A percentile compares a stretch with the other conserved stretches of the same genome.
Conservation (phyloP, 23 red algal species). For the Gracilaria gracilis region DNA sequence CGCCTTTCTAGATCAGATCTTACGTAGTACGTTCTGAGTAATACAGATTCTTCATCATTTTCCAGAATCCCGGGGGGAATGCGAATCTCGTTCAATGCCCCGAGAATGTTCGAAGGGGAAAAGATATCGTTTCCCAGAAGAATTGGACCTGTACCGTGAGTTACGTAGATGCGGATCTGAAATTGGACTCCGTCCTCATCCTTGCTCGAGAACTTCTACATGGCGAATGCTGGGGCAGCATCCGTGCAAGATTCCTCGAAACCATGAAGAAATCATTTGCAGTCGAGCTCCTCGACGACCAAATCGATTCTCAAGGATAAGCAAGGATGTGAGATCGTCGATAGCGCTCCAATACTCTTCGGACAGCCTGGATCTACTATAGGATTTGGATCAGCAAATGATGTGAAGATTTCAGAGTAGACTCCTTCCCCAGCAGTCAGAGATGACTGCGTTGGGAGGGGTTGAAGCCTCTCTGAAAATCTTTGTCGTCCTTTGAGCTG, state of each 20-base stretch:
- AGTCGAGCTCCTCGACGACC: neutral
- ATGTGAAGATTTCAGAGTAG: neutral
- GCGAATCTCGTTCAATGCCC: neutral
- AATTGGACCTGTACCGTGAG: neutral
- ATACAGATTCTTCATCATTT: neutral
- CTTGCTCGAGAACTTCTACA: neutral
- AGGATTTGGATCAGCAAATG: neutral
- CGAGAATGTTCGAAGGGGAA: neutral
- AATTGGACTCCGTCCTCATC: neutral
- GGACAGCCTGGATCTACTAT: neutral
- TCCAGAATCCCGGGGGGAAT: neutral
- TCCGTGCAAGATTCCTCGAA: neutral
- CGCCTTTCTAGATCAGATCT: neutral
- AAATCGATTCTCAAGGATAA: neutral
- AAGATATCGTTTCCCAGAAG: neutral
- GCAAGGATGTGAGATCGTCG: neutral
- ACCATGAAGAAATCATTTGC: neutral
- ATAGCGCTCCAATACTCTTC: neutral
- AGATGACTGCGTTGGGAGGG: slow-evolving; percentile 8
- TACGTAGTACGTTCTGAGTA: neutral
- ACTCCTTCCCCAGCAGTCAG: neutral
- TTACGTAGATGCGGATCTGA: neutral
- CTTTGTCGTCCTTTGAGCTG: slow-evolving; percentile 3
- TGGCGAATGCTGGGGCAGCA: neutral
- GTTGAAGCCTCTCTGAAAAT: neutral